A percentile compares a stretch with the other conserved stretches of the same genome.
Conservation (phyloP, 2,329 filamentous ascomycete genomes). For the Fusarium newnesense region DNA sequence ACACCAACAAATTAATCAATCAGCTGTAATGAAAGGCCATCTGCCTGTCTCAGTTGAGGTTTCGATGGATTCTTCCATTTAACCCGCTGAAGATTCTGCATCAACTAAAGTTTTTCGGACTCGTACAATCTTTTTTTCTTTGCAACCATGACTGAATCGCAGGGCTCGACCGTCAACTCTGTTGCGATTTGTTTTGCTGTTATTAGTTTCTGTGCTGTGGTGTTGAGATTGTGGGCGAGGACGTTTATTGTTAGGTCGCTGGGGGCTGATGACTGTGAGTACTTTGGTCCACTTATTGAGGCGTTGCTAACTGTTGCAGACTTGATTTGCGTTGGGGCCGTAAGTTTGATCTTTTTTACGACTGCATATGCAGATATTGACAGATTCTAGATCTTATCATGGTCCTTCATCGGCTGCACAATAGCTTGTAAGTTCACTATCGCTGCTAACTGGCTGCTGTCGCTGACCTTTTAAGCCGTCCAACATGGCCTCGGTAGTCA, state of each 20-base stretch:
- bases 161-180: conserved; percentile 15
- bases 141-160: conserved; percentile 14
- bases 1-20: not conserved
- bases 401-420: conserved; percentile 21
- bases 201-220: conserved; percentile 27
- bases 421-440: conserved; percentile 5
- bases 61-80: conserved; percentile 9
- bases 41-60: conserved; percentile 10
- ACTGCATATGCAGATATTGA: not conserved
- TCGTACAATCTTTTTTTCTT: not conserved
- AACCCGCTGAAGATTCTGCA: not conserved
- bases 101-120: not conserved
- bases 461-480: not conserved
- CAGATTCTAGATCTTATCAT: not conserved
- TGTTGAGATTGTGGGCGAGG: conserved; percentile 26
- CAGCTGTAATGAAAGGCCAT: not conserved
- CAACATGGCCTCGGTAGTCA: conserved; percentile 27
- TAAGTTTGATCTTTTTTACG: accelerated
- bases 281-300: accelerated
- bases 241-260: conserved; percentile 25
- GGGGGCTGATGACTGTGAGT: conserved; percentile 32
- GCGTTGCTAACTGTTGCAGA: conserved; percentile 7
- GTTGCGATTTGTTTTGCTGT: conserved; percentile 27
- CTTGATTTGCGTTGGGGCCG: conserved; percentile 28
- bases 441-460: accelerated